Percentiles rank a stretch among this genome's conserved stretches.
These are phyloP conservation scores for Ustanciosporium gigantosporum DNA, from an alignment of 1,284 basidiomycete species.

Conservation along the genomic window DNA sequence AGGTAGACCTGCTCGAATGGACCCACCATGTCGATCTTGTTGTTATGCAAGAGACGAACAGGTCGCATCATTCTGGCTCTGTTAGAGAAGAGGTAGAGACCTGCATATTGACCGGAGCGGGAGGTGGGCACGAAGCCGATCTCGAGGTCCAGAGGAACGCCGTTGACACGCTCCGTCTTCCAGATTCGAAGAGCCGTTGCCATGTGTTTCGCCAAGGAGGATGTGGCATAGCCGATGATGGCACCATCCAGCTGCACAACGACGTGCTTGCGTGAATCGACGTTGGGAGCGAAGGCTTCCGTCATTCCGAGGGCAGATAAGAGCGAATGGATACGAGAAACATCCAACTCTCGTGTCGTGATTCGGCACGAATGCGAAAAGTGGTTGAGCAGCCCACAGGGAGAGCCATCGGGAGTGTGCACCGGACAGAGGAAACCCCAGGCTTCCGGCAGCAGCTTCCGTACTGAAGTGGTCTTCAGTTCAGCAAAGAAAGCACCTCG, in stretches of 20 bases:
- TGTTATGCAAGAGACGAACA: slow-evolving; percentile 86
- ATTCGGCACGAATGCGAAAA: slow-evolving; percentile 92
- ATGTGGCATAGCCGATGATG: slow-evolving; percentile 92
- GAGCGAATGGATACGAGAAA: slow-evolving; percentile 78
- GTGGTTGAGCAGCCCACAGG: slow-evolving; percentile 97
- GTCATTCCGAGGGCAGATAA: slow-evolving; percentile 93
- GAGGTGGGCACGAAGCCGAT: slow-evolving; percentile 89
- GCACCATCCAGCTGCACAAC: slow-evolving; percentile 92
- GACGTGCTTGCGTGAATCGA: slow-evolving; percentile 80
- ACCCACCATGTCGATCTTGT: slow-evolving; percentile 84
- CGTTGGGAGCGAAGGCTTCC: slow-evolving; percentile 74
- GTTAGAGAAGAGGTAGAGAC: slow-evolving; percentile 88
- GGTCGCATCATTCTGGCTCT: slow-evolving; percentile 96
- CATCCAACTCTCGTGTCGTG: slow-evolving; percentile 76
- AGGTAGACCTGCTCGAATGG: slow-evolving; percentile 99
- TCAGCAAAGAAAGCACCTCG: slow-evolving; percentile 99
- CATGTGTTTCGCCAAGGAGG: slow-evolving; percentile 75
- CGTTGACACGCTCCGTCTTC: slow-evolving; percentile 85
- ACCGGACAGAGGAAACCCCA: slow-evolving; percentile 99
- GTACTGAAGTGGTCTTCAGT: slow-evolving; percentile 95
- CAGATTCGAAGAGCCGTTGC: slow-evolving; percentile 83
- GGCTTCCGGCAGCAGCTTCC: slow-evolving; percentile 94
- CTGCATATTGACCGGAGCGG: slow-evolving; percentile 94
- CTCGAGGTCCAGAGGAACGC: slow-evolving; percentile 88
- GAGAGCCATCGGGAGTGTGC: slow-evolving; percentile 96